Percentiles rank a stretch among this genome's conserved stretches.
Conservation (phyloP, 2,329 filamentous ascomycete species). For the Chrysoporthe cubensis region DNA sequence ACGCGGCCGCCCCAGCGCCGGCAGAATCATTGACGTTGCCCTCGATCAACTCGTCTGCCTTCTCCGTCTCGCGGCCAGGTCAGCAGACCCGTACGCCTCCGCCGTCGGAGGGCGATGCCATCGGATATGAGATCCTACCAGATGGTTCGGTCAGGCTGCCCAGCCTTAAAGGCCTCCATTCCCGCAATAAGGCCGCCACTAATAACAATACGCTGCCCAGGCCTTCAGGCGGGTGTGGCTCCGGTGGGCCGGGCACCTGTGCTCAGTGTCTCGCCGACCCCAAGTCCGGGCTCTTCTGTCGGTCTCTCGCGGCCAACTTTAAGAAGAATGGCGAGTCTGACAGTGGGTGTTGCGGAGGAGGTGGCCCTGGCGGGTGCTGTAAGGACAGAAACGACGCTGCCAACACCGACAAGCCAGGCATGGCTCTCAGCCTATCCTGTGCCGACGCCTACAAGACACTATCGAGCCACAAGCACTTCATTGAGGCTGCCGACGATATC, state of each 20-base stretch:
- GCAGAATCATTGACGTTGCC: conserved; percentile 37
- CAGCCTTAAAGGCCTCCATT: conserved; percentile 37
- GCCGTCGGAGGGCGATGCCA: conserved; percentile 64
- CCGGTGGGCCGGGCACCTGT: conserved; percentile 77
- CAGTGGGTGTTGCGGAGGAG: conserved; percentile 67
- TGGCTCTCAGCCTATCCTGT: conserved; percentile 67
- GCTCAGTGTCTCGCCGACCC: conserved; percentile 78
- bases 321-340: conserved; percentile 43
- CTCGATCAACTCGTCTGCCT: conserved; percentile 44
- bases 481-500: conserved; percentile 73
- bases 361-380: conserved; percentile 65
- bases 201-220: conserved; percentile 34
- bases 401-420: conserved; percentile 34
- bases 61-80: conserved; percentile 34
- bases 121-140: conserved; percentile 62
- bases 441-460: conserved; percentile 80
- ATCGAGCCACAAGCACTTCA: conserved; percentile 76
- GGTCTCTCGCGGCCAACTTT: conserved; percentile 72
- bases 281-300: conserved; percentile 81
- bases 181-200: conserved; percentile 38
- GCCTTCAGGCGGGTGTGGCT: conserved; percentile 53
- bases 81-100: conserved; percentile 61
- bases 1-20: background rate
- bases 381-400: conserved; percentile 43
- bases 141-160: conserved; percentile 66